A percentile compares a stretch with the other conserved stretches of the same genome.
Conservation (phyloP, 345 rosid genomes). For the Firmiana major region DNA sequence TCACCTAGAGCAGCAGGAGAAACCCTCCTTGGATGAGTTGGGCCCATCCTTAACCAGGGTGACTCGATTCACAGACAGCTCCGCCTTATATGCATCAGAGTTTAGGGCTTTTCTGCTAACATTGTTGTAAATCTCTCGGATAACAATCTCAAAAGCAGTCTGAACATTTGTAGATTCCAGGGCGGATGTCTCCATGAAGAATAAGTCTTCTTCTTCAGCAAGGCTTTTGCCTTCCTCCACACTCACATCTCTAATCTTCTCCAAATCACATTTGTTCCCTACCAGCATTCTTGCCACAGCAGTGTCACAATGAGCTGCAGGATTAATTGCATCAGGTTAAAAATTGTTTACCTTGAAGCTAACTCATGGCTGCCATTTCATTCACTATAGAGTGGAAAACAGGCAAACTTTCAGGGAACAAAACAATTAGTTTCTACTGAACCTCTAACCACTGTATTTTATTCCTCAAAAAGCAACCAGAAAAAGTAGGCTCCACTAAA, state of each 20-base stretch:
- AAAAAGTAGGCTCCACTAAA: background rate
- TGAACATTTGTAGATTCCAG: constrained; percentile 78
- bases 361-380: background rate
- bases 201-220: constrained; percentile 74
- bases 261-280: constrained; percentile 90
- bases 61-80: constrained; percentile 59
- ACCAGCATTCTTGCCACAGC: constrained; percentile 77
- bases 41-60: constrained; percentile 43
- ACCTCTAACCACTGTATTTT: background rate
- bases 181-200: constrained; percentile 97
- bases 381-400: background rate
- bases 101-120: constrained; percentile 59
- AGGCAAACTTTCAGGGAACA: background rate
- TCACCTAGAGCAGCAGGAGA: constrained; percentile 51
- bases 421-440: background rate
- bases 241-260: constrained; percentile 66
- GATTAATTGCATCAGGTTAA: background rate
- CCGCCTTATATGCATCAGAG: constrained; percentile 53
- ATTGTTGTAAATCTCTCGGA: constrained; percentile 74
- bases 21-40: constrained; percentile 29
- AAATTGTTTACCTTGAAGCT: background rate
- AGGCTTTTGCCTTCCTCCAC: constrained; percentile 71
- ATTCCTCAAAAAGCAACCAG: background rate
- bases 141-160: constrained; percentile 82
- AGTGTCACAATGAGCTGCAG: constrained; percentile 81